These are phyloP conservation scores for Leavenworthia alabamica DNA, from an alignment of 345 rosid genomes.

Conservation along the genomic window DNA sequence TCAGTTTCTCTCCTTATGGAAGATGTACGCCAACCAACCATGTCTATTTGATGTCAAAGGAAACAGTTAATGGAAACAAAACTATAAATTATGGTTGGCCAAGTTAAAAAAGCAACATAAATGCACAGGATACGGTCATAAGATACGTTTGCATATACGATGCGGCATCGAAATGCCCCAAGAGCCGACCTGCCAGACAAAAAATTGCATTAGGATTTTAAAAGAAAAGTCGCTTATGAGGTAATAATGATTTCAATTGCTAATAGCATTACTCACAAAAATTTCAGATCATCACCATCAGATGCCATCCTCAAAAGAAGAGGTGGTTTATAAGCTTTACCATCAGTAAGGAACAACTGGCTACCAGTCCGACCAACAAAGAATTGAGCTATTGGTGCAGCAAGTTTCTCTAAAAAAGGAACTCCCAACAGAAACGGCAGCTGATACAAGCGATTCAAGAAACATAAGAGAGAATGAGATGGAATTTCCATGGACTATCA, in stretches of 20 bases:
- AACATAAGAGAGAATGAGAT: slow-evolving; percentile 12
- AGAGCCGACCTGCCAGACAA: slow-evolving; percentile 56
- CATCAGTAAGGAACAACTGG: slow-evolving; percentile 84
- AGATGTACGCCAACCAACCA: slow-evolving; percentile 99
- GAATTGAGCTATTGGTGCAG: slow-evolving; percentile 72
- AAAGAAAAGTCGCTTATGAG: not conserved
- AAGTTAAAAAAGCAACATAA: not conserved
- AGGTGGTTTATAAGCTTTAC: slow-evolving; percentile 72
- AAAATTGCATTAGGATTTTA: slow-evolving; percentile 8
- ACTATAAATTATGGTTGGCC: not conserved
- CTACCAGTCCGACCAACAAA: slow-evolving; percentile 78
- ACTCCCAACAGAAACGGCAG: slow-evolving; percentile 91
- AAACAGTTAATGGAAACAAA: slow-evolving; percentile 6
- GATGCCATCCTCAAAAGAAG: slow-evolving; percentile 91
- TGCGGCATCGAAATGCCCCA: slow-evolving; percentile 69
- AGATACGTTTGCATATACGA: slow-evolving; percentile 83
- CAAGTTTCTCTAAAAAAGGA: slow-evolving; percentile 78
- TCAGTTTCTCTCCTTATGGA: slow-evolving; percentile 91
- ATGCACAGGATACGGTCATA: slow-evolving; percentile 83
- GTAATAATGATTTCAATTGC: not conserved
- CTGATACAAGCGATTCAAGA: slow-evolving; percentile 33
- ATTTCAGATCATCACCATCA: slow-evolving; percentile 64
- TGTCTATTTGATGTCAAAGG: slow-evolving; percentile 62
- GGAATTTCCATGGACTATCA: not conserved
- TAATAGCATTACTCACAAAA: slow-evolving; percentile 47